Evolutionary conservation across 2,329 filamentous ascomycete genomes (phyloP).

Genomic region (Paraconiothyrium sp.): DNA sequence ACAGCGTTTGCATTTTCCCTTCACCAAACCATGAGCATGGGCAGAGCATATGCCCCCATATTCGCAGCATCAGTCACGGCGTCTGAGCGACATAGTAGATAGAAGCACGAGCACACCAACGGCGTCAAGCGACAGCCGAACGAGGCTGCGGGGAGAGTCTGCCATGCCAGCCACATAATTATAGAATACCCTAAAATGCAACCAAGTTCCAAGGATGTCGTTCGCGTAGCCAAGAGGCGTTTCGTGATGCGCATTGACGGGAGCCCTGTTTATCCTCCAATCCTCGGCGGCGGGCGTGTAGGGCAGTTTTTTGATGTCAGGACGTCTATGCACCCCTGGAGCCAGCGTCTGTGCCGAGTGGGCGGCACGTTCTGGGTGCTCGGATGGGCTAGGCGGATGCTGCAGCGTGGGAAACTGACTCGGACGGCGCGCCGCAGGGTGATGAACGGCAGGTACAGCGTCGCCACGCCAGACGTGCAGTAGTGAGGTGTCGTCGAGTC

Average conservation of each 20-base stretch:
- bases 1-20: constrained; percentile 14
- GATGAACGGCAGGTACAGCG: background rate
- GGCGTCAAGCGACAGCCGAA: background rate
- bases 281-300: background rate
- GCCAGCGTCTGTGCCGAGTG: constrained; percentile 8
- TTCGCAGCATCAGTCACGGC: constrained; percentile 30
- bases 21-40: constrained; percentile 12
- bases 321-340: constrained; percentile 19
- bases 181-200: background rate
- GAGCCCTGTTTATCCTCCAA: constrained; percentile 1
- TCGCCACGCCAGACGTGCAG: background rate
- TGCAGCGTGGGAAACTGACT: constrained; percentile 14
- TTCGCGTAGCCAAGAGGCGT: constrained; percentile 1
- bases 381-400: constrained; percentile 11
- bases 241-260: constrained; percentile 10
- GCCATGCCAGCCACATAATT: constrained; percentile 12
- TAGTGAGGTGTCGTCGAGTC: background rate
- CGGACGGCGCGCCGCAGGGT: constrained; percentile 3
- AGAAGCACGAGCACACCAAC: constrained; percentile 18
- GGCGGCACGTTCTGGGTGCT: constrained; percentile 13
- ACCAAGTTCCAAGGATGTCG: background rate
- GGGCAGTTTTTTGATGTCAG: background rate
- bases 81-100: constrained; percentile 20
- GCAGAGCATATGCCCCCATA: constrained; percentile 15
- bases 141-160: constrained; percentile 4